Evolutionary conservation across 2,329 filamentous ascomycete species (phyloP), one percentile per base, ranked within the genome.

Genomic region (Ophiobolus disseminans): DNA sequence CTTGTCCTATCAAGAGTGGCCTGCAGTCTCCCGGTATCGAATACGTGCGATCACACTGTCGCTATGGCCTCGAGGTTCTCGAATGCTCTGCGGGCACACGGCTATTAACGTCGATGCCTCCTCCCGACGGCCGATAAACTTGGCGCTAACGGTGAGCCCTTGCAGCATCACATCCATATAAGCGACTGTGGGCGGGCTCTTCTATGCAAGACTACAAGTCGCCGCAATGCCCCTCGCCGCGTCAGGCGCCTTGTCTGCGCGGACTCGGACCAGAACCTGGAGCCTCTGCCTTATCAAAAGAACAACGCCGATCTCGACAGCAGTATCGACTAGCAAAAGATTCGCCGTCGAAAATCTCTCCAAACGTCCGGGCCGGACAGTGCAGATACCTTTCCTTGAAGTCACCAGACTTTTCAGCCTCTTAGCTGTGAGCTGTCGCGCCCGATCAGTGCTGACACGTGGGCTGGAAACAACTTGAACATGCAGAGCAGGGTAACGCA

Each of bases 81-180:
- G n/a, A n/a, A n/a, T n/a, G n/a, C n/a, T n/a, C 17, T 20, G 34
- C 25, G 43, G 43, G 28, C 43, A 32, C 36, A 46, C 36, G 43
- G 43, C 26, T 46, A 39, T 46, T 40, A 46, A 46, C 36, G 26
- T 44, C n/a, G 34, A 23, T 39, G 32, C 14, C 32, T 19, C 10
- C 13, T 31, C 42, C 35, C 16, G 16, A 20, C 39, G 26, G 21
- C 16, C 35, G 40, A 45, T 45, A 31, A 23, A 13, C 17, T 17
- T 22, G 42, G 34, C 41, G 32, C 32, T 45, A 45, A 25, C 34
- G 34, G 35, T 16, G 17, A 19, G 35, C 31, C 40, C 40, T 35
- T 25, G 39, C 40, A 43, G 40, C 31, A 34, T 10, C 14, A 22
- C 42, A 32, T 20, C 42, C 25, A 30, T 39, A 38, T 35, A 45